Conservation (phyloP, 2,329 filamentous ascomycete species). For the Fusarium ambrosium region DNA sequence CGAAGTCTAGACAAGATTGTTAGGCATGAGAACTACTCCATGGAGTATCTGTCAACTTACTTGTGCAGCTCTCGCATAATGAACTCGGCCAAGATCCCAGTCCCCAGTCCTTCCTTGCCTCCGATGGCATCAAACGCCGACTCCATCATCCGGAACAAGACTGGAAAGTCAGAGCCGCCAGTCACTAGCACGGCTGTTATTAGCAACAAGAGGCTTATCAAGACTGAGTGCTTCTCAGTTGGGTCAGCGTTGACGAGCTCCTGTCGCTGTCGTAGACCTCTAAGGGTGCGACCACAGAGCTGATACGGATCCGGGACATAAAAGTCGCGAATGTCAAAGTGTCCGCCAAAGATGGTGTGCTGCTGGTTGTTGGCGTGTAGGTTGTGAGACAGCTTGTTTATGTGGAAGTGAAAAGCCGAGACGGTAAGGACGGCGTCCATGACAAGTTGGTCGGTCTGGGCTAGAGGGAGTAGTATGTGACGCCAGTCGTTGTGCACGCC, state of each 20-base stretch:
- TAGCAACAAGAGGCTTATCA: slow-evolving; percentile 43
- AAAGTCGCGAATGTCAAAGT: not conserved
- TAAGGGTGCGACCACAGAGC: slow-evolving; percentile 32
- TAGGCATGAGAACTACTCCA: rapidly evolving
- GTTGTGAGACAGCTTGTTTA: slow-evolving; percentile 14
- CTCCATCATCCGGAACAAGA: slow-evolving; percentile 44
- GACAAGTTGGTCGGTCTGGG: slow-evolving; percentile 35
- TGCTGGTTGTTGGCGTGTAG: not conserved
- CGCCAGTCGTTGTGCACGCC: slow-evolving; percentile 46
- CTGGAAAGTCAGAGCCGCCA: slow-evolving; percentile 45
- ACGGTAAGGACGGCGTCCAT: slow-evolving; percentile 41
- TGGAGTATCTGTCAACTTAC: slow-evolving; percentile 5
- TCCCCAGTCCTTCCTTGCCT: slow-evolving; percentile 33
- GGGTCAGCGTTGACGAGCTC: slow-evolving; percentile 28
- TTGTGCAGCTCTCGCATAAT: slow-evolving; percentile 46
- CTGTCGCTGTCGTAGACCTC: slow-evolving; percentile 31
- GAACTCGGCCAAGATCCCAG: slow-evolving; percentile 36
- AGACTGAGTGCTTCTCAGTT: slow-evolving; percentile 30
- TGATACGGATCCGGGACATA: slow-evolving; percentile 27
- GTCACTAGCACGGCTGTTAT: slow-evolving; percentile 46
- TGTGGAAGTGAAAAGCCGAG: slow-evolving; percentile 36
- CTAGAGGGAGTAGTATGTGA: slow-evolving; percentile 37
- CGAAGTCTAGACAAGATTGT: slow-evolving; percentile 24
- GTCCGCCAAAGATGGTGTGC: not conserved
- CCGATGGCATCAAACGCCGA: slow-evolving; percentile 46